Percentiles rank a stretch among this genome's conserved stretches.
phyloP scores from a whole-genome alignment of 108 stramenopile genomes.

The Nannochloropsis oceanica region DNA sequence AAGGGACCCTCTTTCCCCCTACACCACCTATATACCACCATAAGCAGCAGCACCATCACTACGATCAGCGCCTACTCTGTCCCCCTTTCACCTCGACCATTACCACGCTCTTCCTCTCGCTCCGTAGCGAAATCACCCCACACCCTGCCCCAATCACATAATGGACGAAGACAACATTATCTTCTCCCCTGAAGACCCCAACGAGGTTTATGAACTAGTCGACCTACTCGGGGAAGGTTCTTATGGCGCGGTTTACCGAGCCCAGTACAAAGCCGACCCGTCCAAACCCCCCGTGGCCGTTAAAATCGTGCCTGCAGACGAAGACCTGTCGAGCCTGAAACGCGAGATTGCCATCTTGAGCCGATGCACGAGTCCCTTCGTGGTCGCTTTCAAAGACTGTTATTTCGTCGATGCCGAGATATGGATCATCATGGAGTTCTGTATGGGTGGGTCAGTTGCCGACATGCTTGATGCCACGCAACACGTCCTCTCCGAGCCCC shows the following conservation, averaged over 20 bases:
- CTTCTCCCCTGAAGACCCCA: conserved; percentile 11
- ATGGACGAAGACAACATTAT: background rate
- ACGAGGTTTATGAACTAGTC: conserved; percentile 25
- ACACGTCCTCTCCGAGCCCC: conserved; percentile 22
- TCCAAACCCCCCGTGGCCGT: conserved; percentile 28
- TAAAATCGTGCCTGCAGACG: conserved; percentile 41
- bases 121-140: no score
- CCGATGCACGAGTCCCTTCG: conserved; percentile 28
- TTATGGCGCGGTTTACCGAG: conserved; percentile 39
- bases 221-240: conserved; percentile 42
- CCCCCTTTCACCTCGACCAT: no score
- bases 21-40: no score
- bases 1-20: no score
- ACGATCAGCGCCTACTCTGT: no score
- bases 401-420: conserved; percentile 32
- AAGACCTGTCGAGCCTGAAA: conserved; percentile 16
- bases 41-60: no score
- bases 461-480: conserved; percentile 36
- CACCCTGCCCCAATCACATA: no score
- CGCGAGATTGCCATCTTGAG: conserved; percentile 36
- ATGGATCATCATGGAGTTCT: conserved; percentile 42
- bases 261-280: conserved; percentile 6
- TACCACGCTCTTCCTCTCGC: no score
- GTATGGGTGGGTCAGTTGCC: conserved; percentile 37
- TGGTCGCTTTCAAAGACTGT: conserved; percentile 35